Evolutionary conservation across 2,329 filamentous ascomycete genomes (phyloP).

Genomic region (Parastagonospora avenae): DNA sequence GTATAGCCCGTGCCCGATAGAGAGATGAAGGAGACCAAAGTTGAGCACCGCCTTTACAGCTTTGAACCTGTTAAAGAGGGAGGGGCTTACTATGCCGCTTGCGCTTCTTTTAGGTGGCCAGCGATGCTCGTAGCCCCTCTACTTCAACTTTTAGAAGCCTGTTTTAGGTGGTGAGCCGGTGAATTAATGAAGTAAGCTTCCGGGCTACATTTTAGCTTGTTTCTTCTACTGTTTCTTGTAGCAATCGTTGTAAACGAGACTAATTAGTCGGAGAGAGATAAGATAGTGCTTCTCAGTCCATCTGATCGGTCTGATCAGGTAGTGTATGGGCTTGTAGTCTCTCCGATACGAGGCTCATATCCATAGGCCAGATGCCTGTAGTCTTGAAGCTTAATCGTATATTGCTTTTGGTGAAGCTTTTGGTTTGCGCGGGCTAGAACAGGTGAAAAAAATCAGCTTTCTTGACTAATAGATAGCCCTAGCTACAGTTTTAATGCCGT

Average conservation of each 20-base stretch:
- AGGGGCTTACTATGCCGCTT: not conserved
- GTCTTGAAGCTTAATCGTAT: not conserved
- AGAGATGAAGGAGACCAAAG: slow-evolving; percentile 1
- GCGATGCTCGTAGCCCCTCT: not conserved
- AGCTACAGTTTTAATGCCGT: not conserved
- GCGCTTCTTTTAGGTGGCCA: slow-evolving; percentile 1
- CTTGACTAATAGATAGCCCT: not conserved
- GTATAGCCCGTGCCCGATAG: not conserved
- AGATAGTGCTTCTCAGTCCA: slow-evolving; percentile 1
- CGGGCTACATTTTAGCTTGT: not conserved
- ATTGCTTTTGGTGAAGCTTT: not conserved
- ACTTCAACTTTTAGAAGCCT: not conserved
- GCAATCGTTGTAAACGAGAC: slow-evolving; percentile 1
- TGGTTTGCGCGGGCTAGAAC: slow-evolving; percentile 1
- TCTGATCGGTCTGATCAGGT: not conserved
- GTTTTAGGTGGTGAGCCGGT: not conserved
- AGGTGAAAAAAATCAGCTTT: slow-evolving; percentile 4
- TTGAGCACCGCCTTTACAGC: not conserved
- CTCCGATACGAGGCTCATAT: not conserved
- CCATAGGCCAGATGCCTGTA: not conserved
- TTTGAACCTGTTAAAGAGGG: not conserved
- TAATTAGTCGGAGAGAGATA: slow-evolving; percentile 3
- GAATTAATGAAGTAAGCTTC: slow-evolving; percentile 3
- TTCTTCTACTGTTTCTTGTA: not conserved
- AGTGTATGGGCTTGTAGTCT: not conserved